A percentile compares a stretch with the other conserved stretches of the same genome.
Evolutionary conservation across 2,329 filamentous ascomycete species (phyloP).

Genomic region (Penicillium sp.): DNA sequence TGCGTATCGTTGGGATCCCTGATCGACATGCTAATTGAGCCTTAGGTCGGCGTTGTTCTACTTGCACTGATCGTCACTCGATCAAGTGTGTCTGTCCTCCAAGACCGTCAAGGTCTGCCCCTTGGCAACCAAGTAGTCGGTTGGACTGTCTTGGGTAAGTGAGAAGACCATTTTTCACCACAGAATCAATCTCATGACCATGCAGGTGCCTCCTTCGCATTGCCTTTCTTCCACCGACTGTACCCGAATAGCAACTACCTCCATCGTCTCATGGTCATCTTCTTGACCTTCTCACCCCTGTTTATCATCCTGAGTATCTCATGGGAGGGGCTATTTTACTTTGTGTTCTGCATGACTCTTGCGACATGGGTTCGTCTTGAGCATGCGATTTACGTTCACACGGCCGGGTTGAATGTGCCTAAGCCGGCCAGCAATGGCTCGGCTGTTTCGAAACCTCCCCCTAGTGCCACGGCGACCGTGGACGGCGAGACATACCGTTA

Average conservation of each 20-base stretch:
- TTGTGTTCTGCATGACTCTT: conserved; percentile 75
- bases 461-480: conserved; percentile 33
- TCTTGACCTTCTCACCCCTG: conserved; percentile 83
- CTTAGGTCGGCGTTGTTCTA: conserved; percentile 65
- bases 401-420: conserved; percentile 20
- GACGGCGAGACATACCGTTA: conserved; percentile 37
- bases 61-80: conserved; percentile 80
- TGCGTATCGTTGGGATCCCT: conserved; percentile 1
- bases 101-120: conserved; percentile 78
- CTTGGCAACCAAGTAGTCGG: conserved; percentile 81
- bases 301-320: conserved; percentile 97
- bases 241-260: conserved; percentile 82
- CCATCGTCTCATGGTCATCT: conserved; percentile 80
- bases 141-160: conserved; percentile 68
- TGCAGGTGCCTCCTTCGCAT: conserved; percentile 63
- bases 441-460: conserved; percentile 20
- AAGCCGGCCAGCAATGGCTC: conserved; percentile 18
- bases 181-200: conserved; percentile 7
- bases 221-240: conserved; percentile 75
- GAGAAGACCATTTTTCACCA: neutral
- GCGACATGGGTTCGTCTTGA: conserved; percentile 90
- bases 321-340: conserved; percentile 94
- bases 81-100: conserved; percentile 76
- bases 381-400: conserved; percentile 59
- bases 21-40: neutral